phyloP scores from a whole-genome alignment of 257 asterid genomes.

The Scutellaria barbata region DNA sequence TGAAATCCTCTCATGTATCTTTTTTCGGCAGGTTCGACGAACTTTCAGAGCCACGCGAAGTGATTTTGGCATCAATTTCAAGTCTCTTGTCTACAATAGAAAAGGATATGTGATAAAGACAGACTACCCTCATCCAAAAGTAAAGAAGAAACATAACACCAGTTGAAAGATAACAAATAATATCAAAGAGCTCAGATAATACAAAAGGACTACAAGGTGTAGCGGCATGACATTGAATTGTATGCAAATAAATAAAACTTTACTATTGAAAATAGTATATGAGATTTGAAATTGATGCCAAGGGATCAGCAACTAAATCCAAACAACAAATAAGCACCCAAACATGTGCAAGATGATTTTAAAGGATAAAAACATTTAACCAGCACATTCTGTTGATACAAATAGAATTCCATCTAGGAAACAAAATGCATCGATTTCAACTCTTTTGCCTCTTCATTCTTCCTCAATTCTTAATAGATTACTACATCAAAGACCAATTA shows the following conservation, averaged over 20 bases:
- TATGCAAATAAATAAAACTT: slow-evolving; percentile 11
- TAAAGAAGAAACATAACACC: neutral
- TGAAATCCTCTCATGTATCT: slow-evolving; percentile 76
- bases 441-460: neutral
- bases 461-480: neutral
- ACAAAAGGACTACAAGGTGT: neutral
- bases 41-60: slow-evolving; percentile 55
- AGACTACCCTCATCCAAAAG: neutral
- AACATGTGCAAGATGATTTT: neutral
- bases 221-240: neutral
- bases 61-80: slow-evolving; percentile 67
- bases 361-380: neutral
- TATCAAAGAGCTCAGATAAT: neutral
- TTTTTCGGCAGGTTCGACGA: slow-evolving; percentile 72
- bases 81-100: slow-evolving; percentile 71
- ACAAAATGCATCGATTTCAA: slow-evolving; percentile 1
- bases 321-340: slow-evolving; percentile 5
- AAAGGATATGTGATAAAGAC: slow-evolving; percentile 20
- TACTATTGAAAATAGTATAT: neutral
- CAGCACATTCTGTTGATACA: slow-evolving; percentile 5
- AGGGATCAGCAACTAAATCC: neutral
- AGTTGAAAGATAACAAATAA: slow-evolving; percentile 7
- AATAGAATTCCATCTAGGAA: neutral
- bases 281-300: neutral
- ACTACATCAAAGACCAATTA: neutral